Evolutionary conservation across 1,139 yeast genomes (phyloP).

Genomic region (Meyerozyma smithsonii): DNA sequence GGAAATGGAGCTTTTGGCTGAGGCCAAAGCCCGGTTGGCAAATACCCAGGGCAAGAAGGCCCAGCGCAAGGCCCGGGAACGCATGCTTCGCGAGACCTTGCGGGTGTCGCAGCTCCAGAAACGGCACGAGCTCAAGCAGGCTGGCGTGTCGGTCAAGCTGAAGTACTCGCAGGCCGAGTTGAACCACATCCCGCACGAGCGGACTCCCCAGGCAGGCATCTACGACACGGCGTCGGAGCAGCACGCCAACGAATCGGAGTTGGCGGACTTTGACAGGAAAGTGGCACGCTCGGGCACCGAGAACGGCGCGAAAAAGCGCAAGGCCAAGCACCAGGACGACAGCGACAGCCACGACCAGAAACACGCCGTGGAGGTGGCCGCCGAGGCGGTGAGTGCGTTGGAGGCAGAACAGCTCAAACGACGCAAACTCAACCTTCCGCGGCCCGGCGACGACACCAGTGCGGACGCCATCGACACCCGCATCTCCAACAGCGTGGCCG

Average conservation of each 20-base stretch:
- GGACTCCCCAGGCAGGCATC: constrained; percentile 62
- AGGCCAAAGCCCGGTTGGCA: constrained; percentile 87
- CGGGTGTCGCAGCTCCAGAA: constrained; percentile 75
- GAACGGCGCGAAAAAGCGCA: constrained; percentile 22
- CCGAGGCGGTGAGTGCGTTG: constrained; percentile 26
- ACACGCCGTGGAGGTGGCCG: constrained; percentile 28
- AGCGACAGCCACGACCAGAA: constrained; percentile 13
- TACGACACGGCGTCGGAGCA: constrained; percentile 66
- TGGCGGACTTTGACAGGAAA: constrained; percentile 38
- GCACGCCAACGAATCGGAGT: constrained; percentile 31
- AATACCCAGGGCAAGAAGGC: constrained; percentile 96
- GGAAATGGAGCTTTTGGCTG: constrained; percentile 87
- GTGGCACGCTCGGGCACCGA: constrained; percentile 48
- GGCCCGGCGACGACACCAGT: constrained; percentile 25
- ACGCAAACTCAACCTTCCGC: constrained; percentile 52
- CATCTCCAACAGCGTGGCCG: background rate
- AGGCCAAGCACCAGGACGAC: constrained; percentile 16
- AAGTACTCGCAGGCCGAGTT: background rate
- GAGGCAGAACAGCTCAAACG: constrained; percentile 43
- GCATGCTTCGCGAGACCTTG: constrained; percentile 68
- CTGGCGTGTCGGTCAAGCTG: constrained; percentile 47
- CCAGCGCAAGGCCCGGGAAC: constrained; percentile 81
- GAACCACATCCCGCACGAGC: constrained; percentile 72
- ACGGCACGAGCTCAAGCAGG: constrained; percentile 79
- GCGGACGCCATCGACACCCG: constrained; percentile 14